Conservation (phyloP, 768 basidiomycete genomes). For the Lanmaoa pseudosensibilis region DNA sequence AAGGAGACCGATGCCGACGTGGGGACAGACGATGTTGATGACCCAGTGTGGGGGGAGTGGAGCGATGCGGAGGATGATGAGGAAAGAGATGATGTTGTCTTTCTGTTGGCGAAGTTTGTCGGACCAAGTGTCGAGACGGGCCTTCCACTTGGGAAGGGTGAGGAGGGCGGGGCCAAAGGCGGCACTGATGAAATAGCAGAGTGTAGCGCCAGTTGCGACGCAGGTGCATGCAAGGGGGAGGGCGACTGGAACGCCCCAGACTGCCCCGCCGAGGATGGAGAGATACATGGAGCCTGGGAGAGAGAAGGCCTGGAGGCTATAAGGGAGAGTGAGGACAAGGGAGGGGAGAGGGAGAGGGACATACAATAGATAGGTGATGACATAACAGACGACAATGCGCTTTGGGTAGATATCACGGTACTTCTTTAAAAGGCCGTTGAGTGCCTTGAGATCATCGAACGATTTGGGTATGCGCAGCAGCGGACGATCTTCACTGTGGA, state of each 20-base stretch:
- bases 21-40: constrained; percentile 88
- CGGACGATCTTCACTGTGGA: constrained; percentile 66
- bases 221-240: constrained; percentile 90
- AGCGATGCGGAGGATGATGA: constrained; percentile 92
- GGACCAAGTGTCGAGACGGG: constrained; percentile 78
- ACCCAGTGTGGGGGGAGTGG: constrained; percentile 98
- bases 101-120: constrained; percentile 75
- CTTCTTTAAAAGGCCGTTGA: constrained; percentile 86
- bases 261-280: constrained; percentile 92
- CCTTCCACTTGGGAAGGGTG: constrained; percentile 81
- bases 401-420: constrained; percentile 87
- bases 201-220: constrained; percentile 85
- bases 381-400: constrained; percentile 84
- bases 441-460: constrained; percentile 80
- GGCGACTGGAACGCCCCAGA: constrained; percentile 87
- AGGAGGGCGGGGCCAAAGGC: constrained; percentile 91
- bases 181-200: constrained; percentile 91
- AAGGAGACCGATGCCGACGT: constrained; percentile 81
- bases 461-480: constrained; percentile 82
- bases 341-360: constrained; percentile 33
- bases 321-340: constrained; percentile 9
- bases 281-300: constrained; percentile 98
- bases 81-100: constrained; percentile 85
- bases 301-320: constrained; percentile 92
- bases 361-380: constrained; percentile 89